These are phyloP conservation scores for Penicillium sp. DNA, from an alignment of 2,329 filamentous ascomycete species.

Conservation along the genomic window DNA sequence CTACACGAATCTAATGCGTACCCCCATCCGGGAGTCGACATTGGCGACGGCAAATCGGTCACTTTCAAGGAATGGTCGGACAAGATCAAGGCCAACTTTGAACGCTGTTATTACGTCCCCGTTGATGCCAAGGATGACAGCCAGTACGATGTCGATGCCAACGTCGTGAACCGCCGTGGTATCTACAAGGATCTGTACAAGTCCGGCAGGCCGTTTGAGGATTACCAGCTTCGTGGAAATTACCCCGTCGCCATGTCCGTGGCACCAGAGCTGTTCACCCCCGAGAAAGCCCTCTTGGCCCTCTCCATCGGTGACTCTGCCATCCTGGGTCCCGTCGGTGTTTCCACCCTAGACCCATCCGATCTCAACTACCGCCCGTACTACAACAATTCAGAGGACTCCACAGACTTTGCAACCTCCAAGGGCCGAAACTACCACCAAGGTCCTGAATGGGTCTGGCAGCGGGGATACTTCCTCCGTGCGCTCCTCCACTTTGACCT, in stretches of 20 bases:
- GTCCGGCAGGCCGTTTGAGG: conserved; percentile 93
- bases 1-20: conserved; percentile 74
- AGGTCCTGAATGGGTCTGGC: conserved; percentile 98
- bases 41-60: conserved; percentile 66
- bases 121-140: conserved; percentile 70
- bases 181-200: conserved; percentile 98
- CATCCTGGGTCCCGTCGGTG: conserved; percentile 85
- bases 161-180: conserved; percentile 83
- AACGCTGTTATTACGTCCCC: conserved; percentile 89
- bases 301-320: conserved; percentile 79
- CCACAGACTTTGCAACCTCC: conserved; percentile 83
- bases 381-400: conserved; percentile 95
- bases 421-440: conserved; percentile 99
- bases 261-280: conserved; percentile 84
- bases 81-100: conserved; percentile 83
- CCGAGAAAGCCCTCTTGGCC: conserved; percentile 76
- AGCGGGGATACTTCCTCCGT: conserved; percentile 91
- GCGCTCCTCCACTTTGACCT: conserved; percentile 91
- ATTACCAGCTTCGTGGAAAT: conserved; percentile 94
- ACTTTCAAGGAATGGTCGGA: conserved; percentile 79
- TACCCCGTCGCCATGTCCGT: conserved; percentile 96
- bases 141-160: conserved; percentile 79
- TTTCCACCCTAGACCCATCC: conserved; percentile 91
- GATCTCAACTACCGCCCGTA: conserved; percentile 94
- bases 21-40: conserved; percentile 74